Conservation (phyloP, 805 yeast genomes). For the Metschnikowia cerradonensis region DNA sequence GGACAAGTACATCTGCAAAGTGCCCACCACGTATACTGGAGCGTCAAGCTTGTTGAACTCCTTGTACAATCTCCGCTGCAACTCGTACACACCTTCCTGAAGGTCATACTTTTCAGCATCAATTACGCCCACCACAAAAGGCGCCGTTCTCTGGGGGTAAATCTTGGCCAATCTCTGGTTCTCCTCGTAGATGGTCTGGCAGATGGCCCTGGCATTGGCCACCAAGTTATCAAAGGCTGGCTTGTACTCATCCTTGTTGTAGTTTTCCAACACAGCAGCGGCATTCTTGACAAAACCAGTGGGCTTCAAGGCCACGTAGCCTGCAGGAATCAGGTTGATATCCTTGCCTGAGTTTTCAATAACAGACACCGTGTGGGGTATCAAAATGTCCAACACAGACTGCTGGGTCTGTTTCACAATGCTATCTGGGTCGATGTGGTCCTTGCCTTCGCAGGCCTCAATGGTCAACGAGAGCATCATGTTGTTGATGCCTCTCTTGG, state of each 20-base stretch:
- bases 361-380: conserved; percentile 65
- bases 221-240: conserved; percentile 54
- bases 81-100: conserved; percentile 87
- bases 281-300: conserved; percentile 83
- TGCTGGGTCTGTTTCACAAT: conserved; percentile 61
- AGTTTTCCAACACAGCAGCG: conserved; percentile 64
- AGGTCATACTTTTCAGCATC: conserved; percentile 90
- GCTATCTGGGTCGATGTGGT: conserved; percentile 52
- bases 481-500: conserved; percentile 75
- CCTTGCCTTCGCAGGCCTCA: conserved; percentile 84
- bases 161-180: conserved; percentile 46
- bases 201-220: conserved; percentile 59
- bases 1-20: conserved; percentile 86
- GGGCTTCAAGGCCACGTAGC: conserved; percentile 90
- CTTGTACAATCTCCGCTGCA: conserved; percentile 76
- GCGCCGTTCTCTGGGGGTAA: conserved; percentile 64
- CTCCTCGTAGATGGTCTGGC: conserved; percentile 51
- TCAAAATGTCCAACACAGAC: conserved; percentile 63
- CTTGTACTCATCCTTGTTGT: conserved; percentile 42
- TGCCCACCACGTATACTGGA: conserved; percentile 75
- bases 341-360: conserved; percentile 43
- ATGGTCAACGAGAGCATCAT: conserved; percentile 95
- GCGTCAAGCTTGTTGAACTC: conserved; percentile 60
- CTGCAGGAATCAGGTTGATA: conserved; percentile 75
- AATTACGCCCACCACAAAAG: conserved; percentile 71